Percentiles rank a stretch among this genome's conserved stretches.
Evolutionary conservation across 306 rosid species (phyloP).

Genomic region (Glycine soja): DNA sequence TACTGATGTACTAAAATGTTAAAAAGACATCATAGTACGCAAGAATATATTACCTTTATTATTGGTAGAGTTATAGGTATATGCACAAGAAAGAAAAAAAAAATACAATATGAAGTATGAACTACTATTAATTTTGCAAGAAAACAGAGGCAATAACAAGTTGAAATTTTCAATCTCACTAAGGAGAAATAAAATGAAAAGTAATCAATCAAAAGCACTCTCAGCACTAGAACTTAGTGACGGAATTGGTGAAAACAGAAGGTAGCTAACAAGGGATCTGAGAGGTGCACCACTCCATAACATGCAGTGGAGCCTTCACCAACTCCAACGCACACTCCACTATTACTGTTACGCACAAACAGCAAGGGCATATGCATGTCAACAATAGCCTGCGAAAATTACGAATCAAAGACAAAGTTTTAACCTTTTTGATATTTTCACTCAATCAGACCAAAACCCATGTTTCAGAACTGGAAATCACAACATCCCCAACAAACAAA

Average conservation of each 20-base stretch:
- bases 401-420: conserved; percentile 34
- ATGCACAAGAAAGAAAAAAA: not conserved
- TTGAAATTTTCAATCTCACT: not conserved
- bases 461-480: not conserved
- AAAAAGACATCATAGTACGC: too few relatives aligned
- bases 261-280: conserved; percentile 69
- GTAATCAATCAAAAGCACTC: not conserved
- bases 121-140: not conserved
- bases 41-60: not conserved
- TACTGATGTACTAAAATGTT: too few relatives aligned
- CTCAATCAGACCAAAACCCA: conserved; percentile 28
- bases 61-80: not conserved
- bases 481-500: conserved; percentile 12
- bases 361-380: conserved; percentile 90
- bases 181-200: not conserved
- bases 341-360: conserved; percentile 78
- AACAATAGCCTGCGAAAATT: conserved; percentile 60
- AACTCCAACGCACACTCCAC: conserved; percentile 81
- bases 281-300: conserved; percentile 91
- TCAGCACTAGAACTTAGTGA: not conserved
- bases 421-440: conserved; percentile 8
- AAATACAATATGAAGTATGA: not conserved
- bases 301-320: conserved; percentile 86
- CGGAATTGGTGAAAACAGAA: not conserved
- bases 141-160: not conserved